Evolutionary conservation across 106 monocot species (phyloP), one percentile per base, ranked within the genome.

Genomic region (Posidonia australis): DNA sequence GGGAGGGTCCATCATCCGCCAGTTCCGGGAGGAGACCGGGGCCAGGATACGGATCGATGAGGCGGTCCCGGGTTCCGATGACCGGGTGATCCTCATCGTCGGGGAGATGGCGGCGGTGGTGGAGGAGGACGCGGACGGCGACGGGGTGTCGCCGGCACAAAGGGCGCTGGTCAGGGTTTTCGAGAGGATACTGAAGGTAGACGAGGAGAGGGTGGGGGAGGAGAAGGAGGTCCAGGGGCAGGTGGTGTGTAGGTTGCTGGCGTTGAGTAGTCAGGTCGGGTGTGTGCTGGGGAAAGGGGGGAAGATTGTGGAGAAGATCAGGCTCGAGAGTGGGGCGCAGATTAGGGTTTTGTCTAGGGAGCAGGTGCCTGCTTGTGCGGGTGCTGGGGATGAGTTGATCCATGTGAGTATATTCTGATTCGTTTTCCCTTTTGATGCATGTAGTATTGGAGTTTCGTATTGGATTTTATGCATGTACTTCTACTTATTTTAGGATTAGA

Each of bases 271-370:
- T 12, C 48, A 49, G n/a, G 76, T 87, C 4, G 86, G 83, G 1
- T 82, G 77, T 48, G 75, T 92, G 19, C 64, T 92, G 18, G 86
- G 86, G 46, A 86, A 86, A 73, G 83, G 86, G 5, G 86, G 82
- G 44, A 81, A 77, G 72, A 79, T 82, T 2, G 74, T 86, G 16
- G 87, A 92, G 84, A 77, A 77, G 72, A 79, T 87, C 22, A 61
- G 82, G 53, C 74, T 44, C 23, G 87, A 87, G 27, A 84, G 72
- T 58, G 92, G 82, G 3, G 92, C 87, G 11, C 78, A 81, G 11
- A 63, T 92, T 70, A 79, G 78, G 63, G 53, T 87, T 65, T 62
- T 87, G 44, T 70, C 67, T 10, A 72, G 59, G 63, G 86, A 87
- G 3, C 79, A 77, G 46, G 64, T 87, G 23, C 84, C 84, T 2